Evolutionary conservation across 78 protist species (phyloP).

Genomic region (Guillardia theta): DNA sequence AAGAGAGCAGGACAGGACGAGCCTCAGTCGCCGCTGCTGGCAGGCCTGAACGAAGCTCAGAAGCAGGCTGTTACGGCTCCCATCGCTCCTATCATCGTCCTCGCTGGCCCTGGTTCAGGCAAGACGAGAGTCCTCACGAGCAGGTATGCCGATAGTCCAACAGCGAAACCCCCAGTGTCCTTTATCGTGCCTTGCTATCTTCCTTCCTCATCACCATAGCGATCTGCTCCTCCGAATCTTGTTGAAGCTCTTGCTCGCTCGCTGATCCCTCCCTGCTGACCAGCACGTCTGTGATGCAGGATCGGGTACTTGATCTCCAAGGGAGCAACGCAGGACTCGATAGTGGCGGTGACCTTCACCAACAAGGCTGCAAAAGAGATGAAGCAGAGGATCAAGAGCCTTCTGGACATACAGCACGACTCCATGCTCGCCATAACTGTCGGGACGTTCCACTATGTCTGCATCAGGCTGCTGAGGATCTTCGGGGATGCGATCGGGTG

Average conservation of each 20-base stretch:
- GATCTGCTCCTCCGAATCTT: too few species aligned
- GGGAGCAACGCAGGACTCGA: not conserved
- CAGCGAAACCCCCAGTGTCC: too few species aligned
- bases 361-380: slow-evolving; percentile 19
- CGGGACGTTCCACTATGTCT: not conserved
- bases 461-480: not conserved
- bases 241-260: too few species aligned
- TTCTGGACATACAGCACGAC: not conserved
- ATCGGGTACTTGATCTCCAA: not conserved
- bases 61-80: not conserved
- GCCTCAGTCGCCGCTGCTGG: too few species aligned
- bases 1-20: too few species aligned
- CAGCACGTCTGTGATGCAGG: too few species aligned
- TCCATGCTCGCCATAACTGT: not conserved
- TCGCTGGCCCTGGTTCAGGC: slow-evolving; percentile 17
- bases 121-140: not conserved
- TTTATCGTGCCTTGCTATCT: too few species aligned
- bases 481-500: not conserved
- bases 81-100: not conserved
- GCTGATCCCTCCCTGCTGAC: too few species aligned
- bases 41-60: not conserved
- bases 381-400: not conserved
- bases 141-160: too few species aligned
- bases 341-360: not conserved
- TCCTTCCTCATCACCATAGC: too few species aligned